These are phyloP conservation scores for Psidium friedrichsthalianum DNA, from an alignment of 345 rosid genomes.

Conservation along the genomic window DNA sequence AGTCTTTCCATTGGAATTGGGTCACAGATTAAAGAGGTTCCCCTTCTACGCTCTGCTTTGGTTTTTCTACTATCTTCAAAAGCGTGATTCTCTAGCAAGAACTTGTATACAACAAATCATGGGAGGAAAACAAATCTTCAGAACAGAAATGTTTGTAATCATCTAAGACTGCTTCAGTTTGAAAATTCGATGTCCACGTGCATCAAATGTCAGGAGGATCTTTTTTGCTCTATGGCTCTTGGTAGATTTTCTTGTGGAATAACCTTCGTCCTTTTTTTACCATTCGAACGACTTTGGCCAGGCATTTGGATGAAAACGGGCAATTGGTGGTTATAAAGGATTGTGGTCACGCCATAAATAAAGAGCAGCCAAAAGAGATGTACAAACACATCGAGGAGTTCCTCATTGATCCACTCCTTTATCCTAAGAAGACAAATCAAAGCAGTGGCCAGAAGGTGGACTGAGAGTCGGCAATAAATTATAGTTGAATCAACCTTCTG, in stretches of 20 bases:
- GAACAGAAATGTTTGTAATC: not conserved
- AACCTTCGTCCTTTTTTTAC: not conserved
- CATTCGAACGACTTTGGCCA: not conserved
- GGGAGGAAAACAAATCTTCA: not conserved
- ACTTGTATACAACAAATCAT: not conserved
- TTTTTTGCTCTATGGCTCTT: no score
- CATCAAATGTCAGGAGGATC: not conserved
- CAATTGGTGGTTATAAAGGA: constrained; percentile 2
- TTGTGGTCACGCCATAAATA: constrained; percentile 3
- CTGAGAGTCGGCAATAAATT: not conserved
- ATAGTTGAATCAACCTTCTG: not conserved
- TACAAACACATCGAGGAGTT: not conserved
- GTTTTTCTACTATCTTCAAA: not conserved
- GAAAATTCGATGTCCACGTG: not conserved
- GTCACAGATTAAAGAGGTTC: constrained; percentile 7
- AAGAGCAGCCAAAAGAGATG: constrained; percentile 7
- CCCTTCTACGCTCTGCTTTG: not conserved
- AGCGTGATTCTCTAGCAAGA: not conserved
- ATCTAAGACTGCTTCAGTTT: not conserved
- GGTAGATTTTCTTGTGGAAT: not conserved
- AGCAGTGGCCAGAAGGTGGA: not conserved
- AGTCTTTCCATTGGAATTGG: constrained; percentile 6
- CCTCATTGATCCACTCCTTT: not conserved
- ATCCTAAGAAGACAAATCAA: not conserved
- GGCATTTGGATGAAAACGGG: constrained; percentile 4